These are phyloP conservation scores for Peronospora belbahrii DNA, from an alignment of 352 stramenopile genomes.

Conservation along the genomic window DNA sequence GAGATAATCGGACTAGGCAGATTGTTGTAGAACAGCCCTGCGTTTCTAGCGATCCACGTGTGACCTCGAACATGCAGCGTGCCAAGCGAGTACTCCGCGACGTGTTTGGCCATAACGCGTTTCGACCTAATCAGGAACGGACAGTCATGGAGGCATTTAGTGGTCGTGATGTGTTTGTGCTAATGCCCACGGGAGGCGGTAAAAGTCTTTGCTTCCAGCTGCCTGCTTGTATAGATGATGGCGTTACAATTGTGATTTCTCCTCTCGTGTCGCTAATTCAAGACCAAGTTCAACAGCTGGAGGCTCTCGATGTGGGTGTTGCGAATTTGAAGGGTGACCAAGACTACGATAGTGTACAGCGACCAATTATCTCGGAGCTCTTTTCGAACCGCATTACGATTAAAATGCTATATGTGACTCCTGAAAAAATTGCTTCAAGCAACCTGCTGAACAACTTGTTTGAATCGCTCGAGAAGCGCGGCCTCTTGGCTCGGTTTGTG, in stretches of 20 bases:
- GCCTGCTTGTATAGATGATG: conserved; percentile 82
- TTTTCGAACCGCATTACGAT: conserved; percentile 81
- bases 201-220: conserved; percentile 99
- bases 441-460: conserved; percentile 85
- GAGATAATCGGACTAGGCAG: conserved; percentile 5
- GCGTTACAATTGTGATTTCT: conserved; percentile 96
- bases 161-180: conserved; percentile 93
- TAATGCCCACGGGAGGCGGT: conserved; percentile 98
- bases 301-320: conserved; percentile 88
- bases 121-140: conserved; percentile 92
- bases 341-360: conserved; percentile 79
- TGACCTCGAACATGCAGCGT: conserved; percentile 58
- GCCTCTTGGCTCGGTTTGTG: conserved; percentile 93
- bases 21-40: conserved; percentile 25
- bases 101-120: conserved; percentile 94
- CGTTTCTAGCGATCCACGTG: conserved; percentile 37
- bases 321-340: conserved; percentile 81
- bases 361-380: conserved; percentile 83
- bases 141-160: conserved; percentile 91
- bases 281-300: conserved; percentile 96
- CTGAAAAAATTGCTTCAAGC: conserved; percentile 92
- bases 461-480: conserved; percentile 61
- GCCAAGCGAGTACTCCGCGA: conserved; percentile 71
- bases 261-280: conserved; percentile 98
- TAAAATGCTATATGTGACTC: conserved; percentile 98